A percentile compares a stretch with the other conserved stretches of the same genome.
These are phyloP conservation scores for Jaminaea rosea DNA, from an alignment of 1,284 basidiomycete genomes.

Conservation along the genomic window DNA sequence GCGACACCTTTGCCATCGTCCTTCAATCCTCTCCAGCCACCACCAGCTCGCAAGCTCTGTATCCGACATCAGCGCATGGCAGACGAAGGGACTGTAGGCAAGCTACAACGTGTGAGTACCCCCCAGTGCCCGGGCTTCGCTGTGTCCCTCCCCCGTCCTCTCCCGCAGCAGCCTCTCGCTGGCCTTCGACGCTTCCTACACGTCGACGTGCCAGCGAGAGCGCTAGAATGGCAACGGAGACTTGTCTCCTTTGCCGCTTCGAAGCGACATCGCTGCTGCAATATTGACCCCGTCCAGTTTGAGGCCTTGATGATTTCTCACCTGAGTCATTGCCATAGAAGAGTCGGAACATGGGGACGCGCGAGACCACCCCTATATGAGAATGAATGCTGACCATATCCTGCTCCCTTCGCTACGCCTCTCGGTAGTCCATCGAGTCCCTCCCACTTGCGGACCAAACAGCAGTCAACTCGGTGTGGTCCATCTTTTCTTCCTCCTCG, in stretches of 20 bases:
- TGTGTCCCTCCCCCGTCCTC: slow-evolving; percentile 4
- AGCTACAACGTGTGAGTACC: slow-evolving; percentile 73
- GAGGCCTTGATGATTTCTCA: slow-evolving; percentile 31
- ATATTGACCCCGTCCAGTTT: slow-evolving; percentile 23
- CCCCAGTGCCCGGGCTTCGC: background rate
- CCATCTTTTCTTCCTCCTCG: slow-evolving; percentile 87
- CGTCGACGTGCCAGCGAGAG: too few species aligned
- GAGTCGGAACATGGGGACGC: slow-evolving; percentile 21
- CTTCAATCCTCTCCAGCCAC: slow-evolving; percentile 16
- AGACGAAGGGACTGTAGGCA: slow-evolving; percentile 84
- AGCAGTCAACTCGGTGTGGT: slow-evolving; percentile 87
- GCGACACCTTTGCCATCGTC: background rate
- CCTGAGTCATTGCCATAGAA: slow-evolving; percentile 37
- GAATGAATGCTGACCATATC: slow-evolving; percentile 3
- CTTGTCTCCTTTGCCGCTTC: slow-evolving; percentile 12
- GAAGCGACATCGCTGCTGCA: slow-evolving; percentile 18
- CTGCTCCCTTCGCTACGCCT: background rate
- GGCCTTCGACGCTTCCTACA: slow-evolving; percentile 13
- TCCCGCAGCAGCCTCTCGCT: slow-evolving; percentile 8
- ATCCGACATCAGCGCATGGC: slow-evolving; percentile 93
- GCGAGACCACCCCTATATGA: too few species aligned
- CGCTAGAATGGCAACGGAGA: too few species aligned
- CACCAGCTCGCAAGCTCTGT: slow-evolving; percentile 59
- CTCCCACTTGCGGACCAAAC: slow-evolving; percentile 81
- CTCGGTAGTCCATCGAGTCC: slow-evolving; percentile 72